phyloP scores from a whole-genome alignment of 2,329 filamentous ascomycete species.

The Claviceps maximensis region DNA sequence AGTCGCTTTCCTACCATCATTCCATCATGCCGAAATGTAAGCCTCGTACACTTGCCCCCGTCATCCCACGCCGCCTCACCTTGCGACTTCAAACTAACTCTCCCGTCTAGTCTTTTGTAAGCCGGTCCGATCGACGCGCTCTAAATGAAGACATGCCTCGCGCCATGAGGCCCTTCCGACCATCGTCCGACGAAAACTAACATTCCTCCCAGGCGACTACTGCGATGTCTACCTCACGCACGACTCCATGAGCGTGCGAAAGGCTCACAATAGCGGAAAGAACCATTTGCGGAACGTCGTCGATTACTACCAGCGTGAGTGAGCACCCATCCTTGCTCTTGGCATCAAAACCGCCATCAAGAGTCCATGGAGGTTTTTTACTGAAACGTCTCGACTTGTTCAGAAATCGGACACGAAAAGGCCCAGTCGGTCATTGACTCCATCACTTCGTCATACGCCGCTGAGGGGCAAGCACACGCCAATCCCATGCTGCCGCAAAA shows the following conservation, averaged over 20 bases:
- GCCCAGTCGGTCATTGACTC: conserved; percentile 97
- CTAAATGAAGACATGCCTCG: not conserved
- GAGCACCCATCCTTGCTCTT: not conserved
- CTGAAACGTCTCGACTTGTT: not conserved
- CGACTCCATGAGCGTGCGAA: conserved; percentile 98
- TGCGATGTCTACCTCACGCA: conserved; percentile 99
- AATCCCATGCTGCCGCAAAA: conserved; percentile 73
- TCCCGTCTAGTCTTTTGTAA: conserved; percentile 17
- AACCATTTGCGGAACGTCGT: conserved; percentile 97
- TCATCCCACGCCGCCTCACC: not conserved
- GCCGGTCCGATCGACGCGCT: conserved; percentile 1
- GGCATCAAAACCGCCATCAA: not conserved
- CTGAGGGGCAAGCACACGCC: conserved; percentile 74
- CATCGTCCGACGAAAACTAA: conserved; percentile 10
- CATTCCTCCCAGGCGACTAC: conserved; percentile 57
- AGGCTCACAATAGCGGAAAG: conserved; percentile 91
- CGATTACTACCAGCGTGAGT: conserved; percentile 88
- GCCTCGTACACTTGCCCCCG: not conserved
- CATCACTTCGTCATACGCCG: conserved; percentile 90
- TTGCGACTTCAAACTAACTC: not conserved
- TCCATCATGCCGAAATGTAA: conserved; percentile 7
- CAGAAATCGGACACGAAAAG: conserved; percentile 96
- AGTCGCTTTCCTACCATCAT: not conserved
- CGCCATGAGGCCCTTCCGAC: too few species aligned
- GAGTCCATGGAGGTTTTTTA: not conserved